Evolutionary conservation across 345 rosid species (phyloP).

Genomic region (Nasturtium officinale): DNA sequence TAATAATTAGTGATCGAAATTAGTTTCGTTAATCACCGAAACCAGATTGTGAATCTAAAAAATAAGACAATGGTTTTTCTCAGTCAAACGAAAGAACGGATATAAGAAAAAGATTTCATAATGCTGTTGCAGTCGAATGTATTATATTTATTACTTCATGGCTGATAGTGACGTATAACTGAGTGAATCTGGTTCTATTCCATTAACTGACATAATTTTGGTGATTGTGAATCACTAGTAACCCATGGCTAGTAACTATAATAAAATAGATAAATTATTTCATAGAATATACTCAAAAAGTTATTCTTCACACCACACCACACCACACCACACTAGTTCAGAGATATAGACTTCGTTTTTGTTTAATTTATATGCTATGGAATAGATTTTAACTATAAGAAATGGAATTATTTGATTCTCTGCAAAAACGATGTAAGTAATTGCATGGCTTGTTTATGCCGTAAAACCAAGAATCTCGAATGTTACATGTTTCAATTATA

Average conservation of each 20-base stretch:
- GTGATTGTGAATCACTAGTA: constrained; percentile 27
- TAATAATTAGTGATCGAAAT: no score
- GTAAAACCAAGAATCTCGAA: constrained; percentile 30
- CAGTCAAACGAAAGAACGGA: no score
- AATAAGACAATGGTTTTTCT: no score
- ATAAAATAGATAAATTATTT: background rate
- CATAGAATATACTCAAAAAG: constrained; percentile 8
- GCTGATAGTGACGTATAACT: constrained; percentile 33
- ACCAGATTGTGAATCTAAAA: no score
- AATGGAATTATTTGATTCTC: constrained; percentile 5
- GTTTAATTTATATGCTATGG: background rate
- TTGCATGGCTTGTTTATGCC: constrained; percentile 30
- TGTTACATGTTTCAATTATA: background rate
- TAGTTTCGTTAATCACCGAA: no score
- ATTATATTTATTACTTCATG: constrained; percentile 12
- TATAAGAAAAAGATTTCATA: background rate
- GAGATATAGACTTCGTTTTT: no score
- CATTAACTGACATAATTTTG: constrained; percentile 29
- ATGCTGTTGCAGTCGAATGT: constrained; percentile 32
- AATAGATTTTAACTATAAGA: background rate
- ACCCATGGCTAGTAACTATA: background rate
- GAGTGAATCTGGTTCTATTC: constrained; percentile 37
- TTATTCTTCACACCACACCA: constrained; percentile 18
- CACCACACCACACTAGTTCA: no score
- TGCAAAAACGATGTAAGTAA: background rate